Evolutionary conservation across 2,329 filamentous ascomycete genomes (phyloP), one percentile per base, ranked within the genome.

Genomic region (Fusarium sacchari): DNA sequence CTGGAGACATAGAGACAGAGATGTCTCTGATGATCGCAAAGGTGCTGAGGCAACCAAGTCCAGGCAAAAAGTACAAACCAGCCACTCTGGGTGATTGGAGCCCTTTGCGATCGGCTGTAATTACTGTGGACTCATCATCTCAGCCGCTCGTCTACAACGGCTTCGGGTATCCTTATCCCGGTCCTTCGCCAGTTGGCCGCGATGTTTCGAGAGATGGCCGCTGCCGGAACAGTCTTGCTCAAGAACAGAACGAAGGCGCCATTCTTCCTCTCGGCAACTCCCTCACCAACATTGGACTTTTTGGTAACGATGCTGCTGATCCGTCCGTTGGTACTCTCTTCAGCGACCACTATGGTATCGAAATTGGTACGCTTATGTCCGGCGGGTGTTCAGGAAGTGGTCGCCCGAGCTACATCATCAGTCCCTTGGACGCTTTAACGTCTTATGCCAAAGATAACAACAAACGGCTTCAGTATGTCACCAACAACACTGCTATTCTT

Each of bases 191-290:
- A 63, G 80, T 89, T 69, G 82, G 84, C 55, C 88, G 86, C 32
- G 88, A 89, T 71, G 88, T 89, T 92, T 24, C 82, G 88, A 52
- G 83, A 86, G 13, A 79, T 89, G 43, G 86, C 87, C 14, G 80
- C 88, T 60, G 86, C 90, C 74, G 86, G 89, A 14, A 91, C 88
- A 63, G 89, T 92, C 3, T 80, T 94, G n/a, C 84, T 94, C 61
- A 93, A 93, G 84, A 94, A 94, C 79, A 93, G 84, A 94, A 94
- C 79, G 83, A 84, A 5, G 85, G 79, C 52, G 83, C 81, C 30
- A 83, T 86, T 13, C 82, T 93, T 2, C 92, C 92, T 0, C 82
- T 93, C 13, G 85, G 85, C 60, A 53, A 36, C 14, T 85, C 83
- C 60, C 86, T 87, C 71, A 64, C 84, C 72, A 86, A 85, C 74